Conservation (phyloP, 768 basidiomycete genomes). For the Mycena capillaripes region DNA sequence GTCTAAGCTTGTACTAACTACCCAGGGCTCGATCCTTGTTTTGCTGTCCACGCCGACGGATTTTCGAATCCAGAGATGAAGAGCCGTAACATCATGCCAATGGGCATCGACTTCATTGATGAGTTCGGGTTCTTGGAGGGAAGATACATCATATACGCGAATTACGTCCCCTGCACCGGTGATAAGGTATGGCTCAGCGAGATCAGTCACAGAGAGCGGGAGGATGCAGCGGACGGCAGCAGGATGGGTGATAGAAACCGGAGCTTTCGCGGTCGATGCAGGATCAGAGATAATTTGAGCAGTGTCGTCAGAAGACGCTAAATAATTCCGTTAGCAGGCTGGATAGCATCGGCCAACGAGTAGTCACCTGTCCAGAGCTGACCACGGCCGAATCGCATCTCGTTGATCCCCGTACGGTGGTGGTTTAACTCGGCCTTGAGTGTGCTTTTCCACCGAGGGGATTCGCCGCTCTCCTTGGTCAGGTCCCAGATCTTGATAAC, state of each 20-base stretch:
- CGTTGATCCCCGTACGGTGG: slow-evolving; percentile 90
- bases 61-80: slow-evolving; percentile 79
- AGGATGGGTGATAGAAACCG: slow-evolving; percentile 71
- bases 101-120: slow-evolving; percentile 87
- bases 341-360: background rate
- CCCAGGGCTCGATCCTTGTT: slow-evolving; percentile 79
- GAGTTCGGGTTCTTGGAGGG: slow-evolving; percentile 75
- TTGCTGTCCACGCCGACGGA: slow-evolving; percentile 58
- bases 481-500: slow-evolving; percentile 87
- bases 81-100: slow-evolving; percentile 88
- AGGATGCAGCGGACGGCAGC: slow-evolving; percentile 81
- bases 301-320: slow-evolving; percentile 93
- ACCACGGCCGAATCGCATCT: slow-evolving; percentile 73
- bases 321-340: background rate
- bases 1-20: slow-evolving; percentile 89
- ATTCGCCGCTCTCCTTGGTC: slow-evolving; percentile 53
- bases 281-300: slow-evolving; percentile 70
- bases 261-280: slow-evolving; percentile 49
- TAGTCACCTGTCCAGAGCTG: slow-evolving; percentile 90
- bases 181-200: slow-evolving; percentile 81
- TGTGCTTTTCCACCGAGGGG: slow-evolving; percentile 64
- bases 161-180: slow-evolving; percentile 90
- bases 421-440: slow-evolving; percentile 70
- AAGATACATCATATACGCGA: slow-evolving; percentile 83
- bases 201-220: slow-evolving; percentile 71